A percentile compares a stretch with the other conserved stretches of the same genome.
phyloP scores from a whole-genome alignment of 75 land plant species.

The Selaginella tamariscina region DNA sequence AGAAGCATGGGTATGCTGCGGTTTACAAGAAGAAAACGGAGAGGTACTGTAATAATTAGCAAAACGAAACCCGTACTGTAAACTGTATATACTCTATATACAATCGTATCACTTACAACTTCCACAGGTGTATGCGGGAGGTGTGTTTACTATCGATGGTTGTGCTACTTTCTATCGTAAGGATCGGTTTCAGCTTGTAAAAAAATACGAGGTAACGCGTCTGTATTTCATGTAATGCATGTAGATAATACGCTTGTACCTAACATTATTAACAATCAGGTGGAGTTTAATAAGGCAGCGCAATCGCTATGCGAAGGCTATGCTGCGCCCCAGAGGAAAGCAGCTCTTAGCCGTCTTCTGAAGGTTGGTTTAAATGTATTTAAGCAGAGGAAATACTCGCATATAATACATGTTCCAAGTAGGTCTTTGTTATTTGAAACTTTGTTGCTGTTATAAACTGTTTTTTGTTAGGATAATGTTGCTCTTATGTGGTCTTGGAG shows the following conservation, averaged over 20 bases:
- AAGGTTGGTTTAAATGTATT: too few species aligned
- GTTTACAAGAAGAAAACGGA: conserved; percentile 77
- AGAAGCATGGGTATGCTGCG: conserved; percentile 87
- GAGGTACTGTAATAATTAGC: conserved; percentile 74
- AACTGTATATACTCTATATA: too few species aligned
- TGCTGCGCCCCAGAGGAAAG: conserved; percentile 53
- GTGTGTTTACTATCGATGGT: conserved; percentile 61
- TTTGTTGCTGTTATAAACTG: not conserved
- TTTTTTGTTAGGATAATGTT: conserved; percentile 77
- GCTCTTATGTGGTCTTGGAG: conserved; percentile 82
- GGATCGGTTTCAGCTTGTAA: conserved; percentile 80
- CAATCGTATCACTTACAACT: too few species aligned
- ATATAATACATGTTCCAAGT: too few species aligned
- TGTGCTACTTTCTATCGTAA: conserved; percentile 96
- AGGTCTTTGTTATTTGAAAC: not conserved
- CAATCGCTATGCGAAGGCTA: conserved; percentile 79
- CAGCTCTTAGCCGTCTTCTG: conserved; percentile 64
- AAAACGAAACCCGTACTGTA: too few species aligned
- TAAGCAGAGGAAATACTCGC: too few species aligned
- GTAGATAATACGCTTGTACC: too few species aligned
- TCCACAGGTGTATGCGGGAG: conserved; percentile 67
- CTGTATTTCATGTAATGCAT: too few species aligned
- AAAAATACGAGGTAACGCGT: conserved; percentile 99
- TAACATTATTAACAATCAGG: too few species aligned
- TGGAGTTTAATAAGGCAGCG: conserved; percentile 98